These are phyloP conservation scores for Pezicula radicicola DNA, from an alignment of 2,329 filamentous ascomycete species.

Conservation along the genomic window DNA sequence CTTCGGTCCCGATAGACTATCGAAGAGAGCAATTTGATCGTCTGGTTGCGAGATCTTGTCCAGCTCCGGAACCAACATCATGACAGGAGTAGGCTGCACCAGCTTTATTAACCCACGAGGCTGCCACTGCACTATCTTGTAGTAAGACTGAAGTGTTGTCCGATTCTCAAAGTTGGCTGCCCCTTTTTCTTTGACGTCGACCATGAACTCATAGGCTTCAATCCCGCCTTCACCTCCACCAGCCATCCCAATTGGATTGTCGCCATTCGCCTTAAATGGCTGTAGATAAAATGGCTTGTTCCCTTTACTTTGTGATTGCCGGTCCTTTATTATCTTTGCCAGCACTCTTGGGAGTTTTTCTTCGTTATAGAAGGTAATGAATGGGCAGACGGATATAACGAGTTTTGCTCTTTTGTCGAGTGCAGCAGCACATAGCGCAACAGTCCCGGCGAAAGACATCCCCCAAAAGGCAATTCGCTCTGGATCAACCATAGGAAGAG, in stretches of 20 bases:
- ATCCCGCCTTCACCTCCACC: not conserved
- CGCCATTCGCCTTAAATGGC: constrained; percentile 30
- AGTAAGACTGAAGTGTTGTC: constrained; percentile 5
- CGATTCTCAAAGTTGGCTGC: not conserved
- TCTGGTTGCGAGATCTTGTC: constrained; percentile 3
- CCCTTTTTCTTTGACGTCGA: not conserved
- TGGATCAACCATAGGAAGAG: constrained; percentile 26
- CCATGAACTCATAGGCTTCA: not conserved
- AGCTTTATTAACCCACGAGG: not conserved
- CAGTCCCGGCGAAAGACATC: constrained; percentile 31
- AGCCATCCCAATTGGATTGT: not conserved
- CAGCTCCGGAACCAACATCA: constrained; percentile 6
- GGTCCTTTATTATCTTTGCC: constrained; percentile 31
- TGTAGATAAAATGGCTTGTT: constrained; percentile 35
- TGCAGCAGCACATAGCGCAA: constrained; percentile 34
- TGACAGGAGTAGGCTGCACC: constrained; percentile 2
- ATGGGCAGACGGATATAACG: constrained; percentile 25
- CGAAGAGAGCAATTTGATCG: constrained; percentile 6
- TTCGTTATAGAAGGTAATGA: constrained; percentile 2
- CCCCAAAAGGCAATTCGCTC: constrained; percentile 35
- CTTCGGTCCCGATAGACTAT: constrained; percentile 8
- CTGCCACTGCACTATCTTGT: constrained; percentile 4
- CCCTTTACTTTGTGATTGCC: constrained; percentile 34
- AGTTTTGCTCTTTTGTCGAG: constrained; percentile 34
- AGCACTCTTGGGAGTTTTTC: constrained; percentile 18